Evolutionary conservation across 768 basidiomycete genomes (phyloP).

Genomic region (Termitomyces sp.): DNA sequence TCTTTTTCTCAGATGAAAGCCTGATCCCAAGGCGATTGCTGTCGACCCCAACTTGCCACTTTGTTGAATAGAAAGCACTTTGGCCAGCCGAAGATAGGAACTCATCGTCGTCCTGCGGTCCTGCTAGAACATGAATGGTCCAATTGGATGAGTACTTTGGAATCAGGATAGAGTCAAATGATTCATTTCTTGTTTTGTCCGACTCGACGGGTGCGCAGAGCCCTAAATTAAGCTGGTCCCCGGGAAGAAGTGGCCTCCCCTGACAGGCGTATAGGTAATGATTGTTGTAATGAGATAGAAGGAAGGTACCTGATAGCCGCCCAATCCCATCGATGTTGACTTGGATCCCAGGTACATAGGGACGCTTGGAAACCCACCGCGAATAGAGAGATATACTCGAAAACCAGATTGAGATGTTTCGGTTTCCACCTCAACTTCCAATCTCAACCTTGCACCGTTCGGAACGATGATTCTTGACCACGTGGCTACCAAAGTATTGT

Average conservation of each 20-base stretch:
- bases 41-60: slow-evolving; percentile 48
- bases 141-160: slow-evolving; percentile 45
- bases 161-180: slow-evolving; percentile 23
- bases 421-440: slow-evolving; percentile 24
- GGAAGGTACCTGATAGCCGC: slow-evolving; percentile 41
- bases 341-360: slow-evolving; percentile 57
- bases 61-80: slow-evolving; percentile 41
- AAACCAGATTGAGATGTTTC: slow-evolving; percentile 31
- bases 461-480: slow-evolving; percentile 48
- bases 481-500: slow-evolving; percentile 31
- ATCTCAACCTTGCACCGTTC: slow-evolving; percentile 32
- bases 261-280: slow-evolving; percentile 15
- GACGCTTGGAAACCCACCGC: slow-evolving; percentile 55
- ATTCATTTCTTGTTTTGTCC: slow-evolving; percentile 7
- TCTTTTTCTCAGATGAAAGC: slow-evolving; percentile 35
- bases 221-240: slow-evolving; percentile 44
- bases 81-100: slow-evolving; percentile 47
- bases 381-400: slow-evolving; percentile 48
- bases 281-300: neutral
- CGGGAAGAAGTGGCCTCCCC: slow-evolving; percentile 45
- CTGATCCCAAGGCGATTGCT: slow-evolving; percentile 64
- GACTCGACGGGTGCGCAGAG: slow-evolving; percentile 18
- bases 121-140: slow-evolving; percentile 48
- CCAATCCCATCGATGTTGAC: slow-evolving; percentile 56
- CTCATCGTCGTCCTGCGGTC: slow-evolving; percentile 57